A percentile compares a stretch with the other conserved stretches of the same genome.
Conservation (phyloP, 75 land plant genomes). For the Azolla pinnata region DNA sequence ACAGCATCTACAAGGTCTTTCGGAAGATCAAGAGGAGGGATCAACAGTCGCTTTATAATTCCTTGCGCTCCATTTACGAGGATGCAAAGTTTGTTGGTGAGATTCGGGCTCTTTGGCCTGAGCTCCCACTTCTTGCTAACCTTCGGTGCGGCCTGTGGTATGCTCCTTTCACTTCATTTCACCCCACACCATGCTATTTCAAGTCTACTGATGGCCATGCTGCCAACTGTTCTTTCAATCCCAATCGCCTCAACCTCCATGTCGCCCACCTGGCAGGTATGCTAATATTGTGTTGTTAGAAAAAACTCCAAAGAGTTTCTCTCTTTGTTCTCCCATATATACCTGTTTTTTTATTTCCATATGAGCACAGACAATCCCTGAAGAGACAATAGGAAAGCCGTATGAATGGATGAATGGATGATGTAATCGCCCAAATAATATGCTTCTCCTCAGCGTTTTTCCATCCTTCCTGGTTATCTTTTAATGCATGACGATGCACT, state of each 20-base stretch:
- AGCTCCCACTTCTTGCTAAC: constrained; percentile 82
- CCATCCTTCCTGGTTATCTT: too few relatives aligned
- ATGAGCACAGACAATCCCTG: neutral
- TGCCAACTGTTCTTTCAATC: constrained; percentile 83
- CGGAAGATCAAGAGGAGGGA: constrained; percentile 53
- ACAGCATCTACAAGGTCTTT: constrained; percentile 63
- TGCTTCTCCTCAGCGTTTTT: too few relatives aligned
- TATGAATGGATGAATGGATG: too few relatives aligned
- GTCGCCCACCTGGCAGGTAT: constrained; percentile 77
- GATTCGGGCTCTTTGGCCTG: constrained; percentile 71
- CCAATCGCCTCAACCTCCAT: constrained; percentile 84
- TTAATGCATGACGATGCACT: neutral
- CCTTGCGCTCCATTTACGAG: constrained; percentile 82
- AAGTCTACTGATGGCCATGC: constrained; percentile 97
- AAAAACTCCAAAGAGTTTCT: too few relatives aligned
- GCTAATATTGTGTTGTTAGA: neutral
- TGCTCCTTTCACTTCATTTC: constrained; percentile 50
- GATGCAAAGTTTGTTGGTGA: constrained; percentile 88
- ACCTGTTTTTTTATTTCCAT: neutral
- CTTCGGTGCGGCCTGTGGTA: constrained; percentile 98
- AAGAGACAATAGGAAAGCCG: neutral
- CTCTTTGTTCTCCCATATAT: too few relatives aligned
- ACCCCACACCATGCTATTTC: constrained; percentile 86
- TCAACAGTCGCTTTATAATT: constrained; percentile 67
- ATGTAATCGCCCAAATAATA: too few relatives aligned